Percentiles rank a stretch among this genome's conserved stretches.
Evolutionary conservation across 495 filamentous ascomycete species (phyloP).

Genomic region (Cairneyella variabilis): DNA sequence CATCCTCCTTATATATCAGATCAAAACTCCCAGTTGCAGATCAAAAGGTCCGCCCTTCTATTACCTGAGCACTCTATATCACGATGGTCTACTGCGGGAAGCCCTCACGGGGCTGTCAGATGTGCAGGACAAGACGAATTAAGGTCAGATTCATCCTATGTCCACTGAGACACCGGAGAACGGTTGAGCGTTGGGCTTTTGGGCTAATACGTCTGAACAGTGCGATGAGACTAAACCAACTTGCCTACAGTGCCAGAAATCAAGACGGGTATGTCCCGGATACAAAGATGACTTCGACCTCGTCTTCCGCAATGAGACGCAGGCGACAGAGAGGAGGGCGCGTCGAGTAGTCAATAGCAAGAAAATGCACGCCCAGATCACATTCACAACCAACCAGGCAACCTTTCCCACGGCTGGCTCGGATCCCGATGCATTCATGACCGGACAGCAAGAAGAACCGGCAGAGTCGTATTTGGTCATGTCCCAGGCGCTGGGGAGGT

Average conservation of each 20-base stretch:
- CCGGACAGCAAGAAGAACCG: too few species aligned
- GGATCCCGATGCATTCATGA: neutral
- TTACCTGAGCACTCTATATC: neutral
- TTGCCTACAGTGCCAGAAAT: slow-evolving; percentile 65
- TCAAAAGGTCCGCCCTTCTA: neutral
- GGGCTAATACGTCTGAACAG: slow-evolving; percentile 30
- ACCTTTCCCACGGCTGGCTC: slow-evolving; percentile 5
- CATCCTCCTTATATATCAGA: neutral
- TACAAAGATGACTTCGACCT: slow-evolving; percentile 68
- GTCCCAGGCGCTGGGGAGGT: neutral
- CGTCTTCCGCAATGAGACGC: slow-evolving; percentile 63
- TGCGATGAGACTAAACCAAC: slow-evolving; percentile 68
- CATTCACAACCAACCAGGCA: slow-evolving; percentile 30
- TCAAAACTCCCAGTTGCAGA: neutral
- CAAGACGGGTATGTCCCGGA: slow-evolving; percentile 62
- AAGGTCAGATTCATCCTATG: too few species aligned
- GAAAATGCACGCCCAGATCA: slow-evolving; percentile 21
- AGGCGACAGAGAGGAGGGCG: slow-evolving; percentile 51
- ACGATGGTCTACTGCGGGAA: slow-evolving; percentile 73
- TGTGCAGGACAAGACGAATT: slow-evolving; percentile 66
- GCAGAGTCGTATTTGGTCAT: neutral
- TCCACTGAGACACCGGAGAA: neutral
- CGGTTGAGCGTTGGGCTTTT: neutral
- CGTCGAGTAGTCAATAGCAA: slow-evolving; percentile 17
- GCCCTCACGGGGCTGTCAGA: slow-evolving; percentile 69